Base-by-base conservation (phyloP, 306 rosid genomes). In the Cicer yamashitae region DNA sequence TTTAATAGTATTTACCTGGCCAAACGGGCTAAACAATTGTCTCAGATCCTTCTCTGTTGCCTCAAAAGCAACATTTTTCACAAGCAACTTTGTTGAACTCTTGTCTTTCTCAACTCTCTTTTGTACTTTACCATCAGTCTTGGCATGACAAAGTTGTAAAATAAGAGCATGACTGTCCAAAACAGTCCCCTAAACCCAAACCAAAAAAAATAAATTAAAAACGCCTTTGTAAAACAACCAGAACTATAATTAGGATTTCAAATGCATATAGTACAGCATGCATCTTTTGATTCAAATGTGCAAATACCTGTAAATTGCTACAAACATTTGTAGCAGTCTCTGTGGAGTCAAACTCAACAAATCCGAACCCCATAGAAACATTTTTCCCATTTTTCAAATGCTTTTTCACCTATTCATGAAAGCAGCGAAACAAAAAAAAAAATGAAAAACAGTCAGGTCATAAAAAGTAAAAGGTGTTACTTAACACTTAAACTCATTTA, bases 301-400 rank as follows among this genome's bases (percentile, higher is more conserved):
- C 44, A 75, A 67, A 62, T 77, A 91, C 99, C 99, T 92, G 96
- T 58, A 90, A 85, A 84, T 87, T 86, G 70, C 67, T 84, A 77
- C 89, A 87, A 75, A 83, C 85, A 64, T 79, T 84, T 37, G 89
- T 77, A 34, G 97, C 92, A 2, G 97, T 92, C 83, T 89, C 98
- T 78, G 83, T 59, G 52, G 96, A 85, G 79, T 92, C 97, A 68
- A 90, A 88, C 83, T 96, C 96, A 30, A 87, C 43, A 67, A 96
- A 92, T 81, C 99, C 99, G 87, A 82, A 96, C 70, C 99, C 99
- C 97, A 84, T 88, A 38, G 97, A 92, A 70, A 92, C 89, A 74
- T 84, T 80, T 77, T 92, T 91, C 76, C 99, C 98, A 9, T 84
- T 91, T 88, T 92, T 92, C 81, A 85, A 41, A 79, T 90, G 97